Percentiles rank a stretch among this genome's conserved stretches.
These are phyloP conservation scores for Pseudogymnoascus pannorum DNA, from an alignment of 2,329 filamentous ascomycete genomes.

Conservation along the genomic window DNA sequence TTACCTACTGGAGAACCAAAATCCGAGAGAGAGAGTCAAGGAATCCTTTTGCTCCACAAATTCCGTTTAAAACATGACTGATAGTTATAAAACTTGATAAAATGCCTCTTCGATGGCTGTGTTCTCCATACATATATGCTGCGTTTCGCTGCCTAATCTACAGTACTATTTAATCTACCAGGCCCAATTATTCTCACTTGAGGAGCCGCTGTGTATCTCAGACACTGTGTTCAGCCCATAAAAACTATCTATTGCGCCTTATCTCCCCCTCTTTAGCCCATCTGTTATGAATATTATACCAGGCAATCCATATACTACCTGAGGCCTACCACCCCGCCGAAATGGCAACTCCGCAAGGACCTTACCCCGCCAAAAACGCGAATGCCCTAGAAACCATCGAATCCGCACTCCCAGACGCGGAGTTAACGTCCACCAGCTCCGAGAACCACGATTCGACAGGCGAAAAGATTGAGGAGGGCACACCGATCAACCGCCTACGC, in stretches of 20 bases:
- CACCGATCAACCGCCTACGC: constrained; percentile 7
- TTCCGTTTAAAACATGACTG: not conserved
- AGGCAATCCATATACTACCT: not conserved
- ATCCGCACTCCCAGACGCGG: not conserved
- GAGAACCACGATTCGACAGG: not conserved
- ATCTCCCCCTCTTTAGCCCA: not conserved
- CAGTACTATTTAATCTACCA: not conserved
- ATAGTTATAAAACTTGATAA: not conserved
- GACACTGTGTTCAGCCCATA: not conserved
- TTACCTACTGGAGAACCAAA: constrained; percentile 3
- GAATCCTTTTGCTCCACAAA: not conserved
- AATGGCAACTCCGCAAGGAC: not conserved
- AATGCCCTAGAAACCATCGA: not conserved
- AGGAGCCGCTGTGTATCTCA: not conserved
- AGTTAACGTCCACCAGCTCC: not conserved
- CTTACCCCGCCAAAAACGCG: not conserved
- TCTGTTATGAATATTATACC: not conserved
- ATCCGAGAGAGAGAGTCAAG: not conserved
- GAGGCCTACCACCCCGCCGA: not conserved
- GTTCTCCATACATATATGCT: not conserved
- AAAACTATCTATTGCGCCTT: not conserved
- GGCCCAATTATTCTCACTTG: not conserved
- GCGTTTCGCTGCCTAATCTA: not conserved
- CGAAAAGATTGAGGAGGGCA: not conserved
- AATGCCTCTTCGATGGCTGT: not conserved